phyloP scores from a whole-genome alignment of 2,329 filamentous ascomycete species.

The Ilyonectria mors-panacis region DNA sequence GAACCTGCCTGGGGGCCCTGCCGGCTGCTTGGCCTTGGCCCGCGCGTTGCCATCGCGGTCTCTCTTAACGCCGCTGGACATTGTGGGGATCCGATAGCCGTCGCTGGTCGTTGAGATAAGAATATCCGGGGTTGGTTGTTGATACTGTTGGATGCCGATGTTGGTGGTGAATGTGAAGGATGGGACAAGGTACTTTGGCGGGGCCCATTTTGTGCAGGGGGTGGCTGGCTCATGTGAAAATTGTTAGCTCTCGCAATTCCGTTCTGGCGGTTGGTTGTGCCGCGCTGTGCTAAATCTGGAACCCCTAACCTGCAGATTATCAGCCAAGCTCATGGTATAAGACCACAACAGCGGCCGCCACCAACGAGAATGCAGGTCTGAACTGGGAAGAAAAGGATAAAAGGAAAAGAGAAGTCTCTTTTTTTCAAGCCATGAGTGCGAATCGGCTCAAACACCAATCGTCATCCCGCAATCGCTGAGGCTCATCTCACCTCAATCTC shows the following conservation, averaged over 20 bases:
- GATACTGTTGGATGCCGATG: slow-evolving; percentile 30
- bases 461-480: slow-evolving; percentile 7
- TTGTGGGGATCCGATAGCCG: slow-evolving; percentile 19
- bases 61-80: slow-evolving; percentile 66
- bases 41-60: slow-evolving; percentile 66
- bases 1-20: slow-evolving; percentile 61
- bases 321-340: slow-evolving; percentile 27
- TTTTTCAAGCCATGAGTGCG: slow-evolving; percentile 35
- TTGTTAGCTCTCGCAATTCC: slow-evolving; percentile 37
- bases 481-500: slow-evolving; percentile 22
- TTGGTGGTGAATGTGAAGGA: slow-evolving; percentile 37
- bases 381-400: no score
- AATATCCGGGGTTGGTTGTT: slow-evolving; percentile 8
- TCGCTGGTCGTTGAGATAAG: slow-evolving; percentile 11
- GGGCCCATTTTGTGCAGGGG: slow-evolving; percentile 42
- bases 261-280: slow-evolving; percentile 31
- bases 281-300: slow-evolving; percentile 22
- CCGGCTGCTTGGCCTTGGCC: slow-evolving; percentile 54
- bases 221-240: slow-evolving; percentile 37
- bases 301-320: slow-evolving; percentile 21
- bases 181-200: slow-evolving; percentile 33
- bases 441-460: neutral
- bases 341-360: slow-evolving; percentile 17
- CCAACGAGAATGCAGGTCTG: neutral
- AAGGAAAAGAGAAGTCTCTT: slow-evolving; percentile 1